Conservation (phyloP, 2,329 filamentous ascomycete genomes). For the Neonectria hederae region DNA sequence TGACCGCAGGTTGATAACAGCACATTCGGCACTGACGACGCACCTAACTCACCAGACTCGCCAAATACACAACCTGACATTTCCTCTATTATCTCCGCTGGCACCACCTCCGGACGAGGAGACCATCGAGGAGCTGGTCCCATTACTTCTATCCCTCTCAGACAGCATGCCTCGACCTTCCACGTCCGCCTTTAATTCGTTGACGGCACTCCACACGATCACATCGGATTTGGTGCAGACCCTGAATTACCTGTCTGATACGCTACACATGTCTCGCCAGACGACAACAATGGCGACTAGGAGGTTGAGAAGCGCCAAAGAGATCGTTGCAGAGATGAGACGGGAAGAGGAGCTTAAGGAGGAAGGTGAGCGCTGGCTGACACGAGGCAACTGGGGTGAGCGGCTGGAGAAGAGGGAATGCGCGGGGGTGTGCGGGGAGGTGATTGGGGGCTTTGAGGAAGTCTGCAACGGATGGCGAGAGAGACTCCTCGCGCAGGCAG, state of each 20-base stretch:
- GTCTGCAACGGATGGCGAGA: slow-evolving; percentile 87
- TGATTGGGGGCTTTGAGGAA: slow-evolving; percentile 91
- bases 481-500: slow-evolving; percentile 74
- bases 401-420: slow-evolving; percentile 81
- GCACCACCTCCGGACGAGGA: slow-evolving; percentile 70
- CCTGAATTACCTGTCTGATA: slow-evolving; percentile 87
- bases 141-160: slow-evolving; percentile 71
- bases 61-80: slow-evolving; percentile 77
- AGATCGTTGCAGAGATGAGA: slow-evolving; percentile 85
- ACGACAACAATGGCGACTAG: slow-evolving; percentile 83
- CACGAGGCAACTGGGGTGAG: slow-evolving; percentile 83
- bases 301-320: slow-evolving; percentile 81
- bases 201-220: slow-evolving; percentile 74
- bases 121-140: slow-evolving; percentile 74
- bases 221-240: slow-evolving; percentile 80
- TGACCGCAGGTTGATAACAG: slow-evolving; percentile 73
- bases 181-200: slow-evolving; percentile 70
- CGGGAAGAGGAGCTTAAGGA: slow-evolving; percentile 84
- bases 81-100: slow-evolving; percentile 75
- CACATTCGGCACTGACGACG: slow-evolving; percentile 77
- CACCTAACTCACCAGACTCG: slow-evolving; percentile 81
- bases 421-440: slow-evolving; percentile 83
- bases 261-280: slow-evolving; percentile 92
- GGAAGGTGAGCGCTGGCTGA: slow-evolving; percentile 83
- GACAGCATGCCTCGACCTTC: slow-evolving; percentile 73